Percentiles rank a stretch among this genome's conserved stretches.
phyloP scores from a whole-genome alignment of 495 filamentous ascomycete species.

The Penicillium parvum region DNA sequence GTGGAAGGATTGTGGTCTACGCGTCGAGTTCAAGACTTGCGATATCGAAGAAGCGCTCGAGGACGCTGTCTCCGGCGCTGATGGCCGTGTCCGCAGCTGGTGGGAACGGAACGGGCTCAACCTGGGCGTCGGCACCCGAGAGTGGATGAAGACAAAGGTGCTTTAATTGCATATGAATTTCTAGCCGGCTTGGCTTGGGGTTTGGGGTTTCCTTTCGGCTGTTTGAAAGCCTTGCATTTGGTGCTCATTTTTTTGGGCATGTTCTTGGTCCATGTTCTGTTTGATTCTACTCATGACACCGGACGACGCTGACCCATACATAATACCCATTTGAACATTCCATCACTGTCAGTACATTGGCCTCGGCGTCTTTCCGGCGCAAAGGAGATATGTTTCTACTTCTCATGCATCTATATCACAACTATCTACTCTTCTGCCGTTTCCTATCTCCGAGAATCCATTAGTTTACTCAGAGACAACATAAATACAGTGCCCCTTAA shows the following conservation, averaged over 20 bases:
- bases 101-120: constrained; percentile 90
- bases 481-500: too few species aligned
- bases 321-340: constrained; percentile 29
- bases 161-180: constrained; percentile 29
- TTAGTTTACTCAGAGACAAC: too few species aligned
- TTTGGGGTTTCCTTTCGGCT: constrained; percentile 7
- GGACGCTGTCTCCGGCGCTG: constrained; percentile 61
- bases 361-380: neutral
- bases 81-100: constrained; percentile 70
- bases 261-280: constrained; percentile 2
- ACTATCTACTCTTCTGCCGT: constrained; percentile 1
- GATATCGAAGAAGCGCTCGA: constrained; percentile 94
- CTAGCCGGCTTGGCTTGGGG: too few species aligned
- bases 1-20: constrained; percentile 75
- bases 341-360: constrained; percentile 8
- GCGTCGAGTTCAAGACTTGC: constrained; percentile 89
- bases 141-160: constrained; percentile 87
- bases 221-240: neutral
- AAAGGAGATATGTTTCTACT: neutral
- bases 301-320: constrained; percentile 19
- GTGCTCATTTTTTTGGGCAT: neutral
- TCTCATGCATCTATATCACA: constrained; percentile 2
- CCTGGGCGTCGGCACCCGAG: constrained; percentile 76
- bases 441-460: too few species aligned
- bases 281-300: constrained; percentile 16